phyloP scores from a whole-genome alignment of 2,329 filamentous ascomycete species.

The Sclerotinia borealis region DNA sequence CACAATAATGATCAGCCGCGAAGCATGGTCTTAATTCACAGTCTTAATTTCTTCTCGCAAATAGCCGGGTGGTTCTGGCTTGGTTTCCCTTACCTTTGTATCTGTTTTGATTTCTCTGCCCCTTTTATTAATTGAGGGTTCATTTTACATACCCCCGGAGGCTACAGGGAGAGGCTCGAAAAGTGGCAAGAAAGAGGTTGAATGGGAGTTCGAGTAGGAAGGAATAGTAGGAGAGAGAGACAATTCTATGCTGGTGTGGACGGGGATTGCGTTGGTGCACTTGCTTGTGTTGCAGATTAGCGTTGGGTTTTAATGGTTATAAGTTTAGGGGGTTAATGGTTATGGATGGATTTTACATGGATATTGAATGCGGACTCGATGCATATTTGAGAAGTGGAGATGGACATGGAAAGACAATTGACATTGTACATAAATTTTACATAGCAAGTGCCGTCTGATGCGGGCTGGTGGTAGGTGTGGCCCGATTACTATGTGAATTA shows the following conservation, averaged over 20 bases:
- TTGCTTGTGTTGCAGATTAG: slow-evolving; percentile 9
- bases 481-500: slow-evolving; percentile 6
- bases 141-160: background rate
- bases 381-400: slow-evolving; percentile 5
- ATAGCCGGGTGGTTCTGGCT: background rate
- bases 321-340: background rate
- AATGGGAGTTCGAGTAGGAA: background rate
- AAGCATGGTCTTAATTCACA: background rate
- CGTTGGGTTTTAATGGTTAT: slow-evolving; percentile 4
- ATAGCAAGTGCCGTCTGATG: background rate
- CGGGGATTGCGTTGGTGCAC: background rate
- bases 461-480: background rate
- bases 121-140: background rate
- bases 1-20: background rate
- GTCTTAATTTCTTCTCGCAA: background rate
- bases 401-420: background rate
- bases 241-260: background rate
- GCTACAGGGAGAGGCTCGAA: background rate
- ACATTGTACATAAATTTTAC: slow-evolving; percentile 10
- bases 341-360: background rate
- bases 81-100: background rate
- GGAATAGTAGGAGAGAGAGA: background rate
- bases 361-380: background rate
- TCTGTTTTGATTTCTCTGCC: background rate
- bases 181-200: background rate